A percentile compares a stretch with the other conserved stretches of the same genome.
Conservation (phyloP, 2,329 filamentous ascomycete species). For the Aspergillus quadrilineatus region DNA sequence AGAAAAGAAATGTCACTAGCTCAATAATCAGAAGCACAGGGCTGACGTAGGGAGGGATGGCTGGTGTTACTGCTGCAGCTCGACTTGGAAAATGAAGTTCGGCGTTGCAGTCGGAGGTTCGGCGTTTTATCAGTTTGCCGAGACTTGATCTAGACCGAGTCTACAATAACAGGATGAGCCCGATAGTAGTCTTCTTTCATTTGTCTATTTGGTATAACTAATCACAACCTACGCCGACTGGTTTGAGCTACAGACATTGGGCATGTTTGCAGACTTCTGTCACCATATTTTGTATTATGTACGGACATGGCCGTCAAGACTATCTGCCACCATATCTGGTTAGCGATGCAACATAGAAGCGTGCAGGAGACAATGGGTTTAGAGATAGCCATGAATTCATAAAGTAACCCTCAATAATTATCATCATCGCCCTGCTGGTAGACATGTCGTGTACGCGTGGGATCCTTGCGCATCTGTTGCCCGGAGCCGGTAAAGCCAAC, state of each 20-base stretch:
- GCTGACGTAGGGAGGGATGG: background rate
- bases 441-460: conserved; percentile 75
- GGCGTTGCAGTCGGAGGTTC: background rate
- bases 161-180: background rate
- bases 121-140: background rate
- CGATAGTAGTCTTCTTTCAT: background rate
- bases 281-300: background rate
- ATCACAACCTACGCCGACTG: background rate
- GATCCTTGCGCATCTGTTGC: conserved; percentile 92
- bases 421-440: conserved; percentile 76
- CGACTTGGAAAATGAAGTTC: background rate
- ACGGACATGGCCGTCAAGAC: background rate
- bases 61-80: background rate
- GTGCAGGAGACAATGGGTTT: background rate
- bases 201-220: background rate
- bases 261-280: background rate
- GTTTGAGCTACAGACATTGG: background rate
- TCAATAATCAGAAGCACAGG: background rate
- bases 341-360: conserved; percentile 8
- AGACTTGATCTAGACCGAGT: background rate
- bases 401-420: conserved; percentile 40
- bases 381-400: conserved; percentile 2
- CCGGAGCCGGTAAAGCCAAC: conserved; percentile 96
- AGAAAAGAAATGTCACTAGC: background rate
- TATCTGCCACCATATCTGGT: conserved; percentile 9